Base-by-base conservation (phyloP, 2,329 filamentous ascomycete species). In the Xylaria sp. region DNA sequence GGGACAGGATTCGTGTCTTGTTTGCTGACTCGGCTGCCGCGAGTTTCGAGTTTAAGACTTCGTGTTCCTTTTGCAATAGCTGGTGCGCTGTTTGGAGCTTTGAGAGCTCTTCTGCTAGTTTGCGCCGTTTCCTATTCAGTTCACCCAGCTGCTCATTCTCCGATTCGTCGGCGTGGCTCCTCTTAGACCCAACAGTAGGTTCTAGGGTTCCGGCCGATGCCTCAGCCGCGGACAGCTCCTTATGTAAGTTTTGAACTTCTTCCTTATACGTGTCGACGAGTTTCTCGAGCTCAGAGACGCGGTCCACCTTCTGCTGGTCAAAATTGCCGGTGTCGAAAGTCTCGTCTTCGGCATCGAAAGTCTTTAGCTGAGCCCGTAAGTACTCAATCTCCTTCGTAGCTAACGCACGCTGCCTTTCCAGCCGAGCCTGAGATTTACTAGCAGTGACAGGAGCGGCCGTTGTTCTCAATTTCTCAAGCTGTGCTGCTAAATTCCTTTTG, bases 341-440 rank as follows among this genome's bases (percentile, higher is more conserved):
- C 62, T 90, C 89, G 75, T 98, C 94, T 80, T 99, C 96, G 0
- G 89, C 88, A 76, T 98, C 93, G 69, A 97, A 92, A 0, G 92
- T 91, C 81, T 94, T 94, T 64, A 98, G 86, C 80, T 99, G 96
- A 0, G 94, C 95, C 25, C 96, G 92, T 7, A 99, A 86, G 78
- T 97, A 97, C 74, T 98, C 94, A 0, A 96, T 93, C 79, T 99
- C 97, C 78, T 98, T 98, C 28, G 94, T 86, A 0, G 94, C 94
- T 8, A 99, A 86, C 0, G 87, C 89, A 67, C 93, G 92, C 78
- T 98, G 95, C 67, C 96, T 88, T 75, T 99, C 95, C 0, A 98
- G 83, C 39, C 96, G 89, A 62, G 92, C 83, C 52, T 90, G 90
- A 1, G 88, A 86, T 80, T 94, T 92, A 75, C 93, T 92, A 18